Evolutionary conservation across 192 early-diverging fungal genomes (phyloP), one percentile per base, ranked within the genome.

Genomic region (Coemansia biformis): DNA sequence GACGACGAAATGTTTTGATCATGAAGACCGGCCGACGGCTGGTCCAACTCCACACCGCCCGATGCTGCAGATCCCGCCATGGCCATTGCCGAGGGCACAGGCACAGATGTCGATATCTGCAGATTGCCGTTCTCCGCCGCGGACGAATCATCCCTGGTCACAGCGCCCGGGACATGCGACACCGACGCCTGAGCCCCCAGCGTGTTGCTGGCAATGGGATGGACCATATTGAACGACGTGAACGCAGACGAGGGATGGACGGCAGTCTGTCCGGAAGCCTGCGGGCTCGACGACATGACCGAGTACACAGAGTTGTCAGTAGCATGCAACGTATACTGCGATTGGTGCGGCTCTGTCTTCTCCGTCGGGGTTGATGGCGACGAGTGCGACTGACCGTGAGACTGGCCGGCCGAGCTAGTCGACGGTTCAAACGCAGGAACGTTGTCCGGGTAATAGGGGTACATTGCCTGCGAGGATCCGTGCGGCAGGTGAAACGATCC

Each of bases 401-500:
- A 53, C 16, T 45, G 22, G 8, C 46, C 57, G 0, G 51, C 43
- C 0, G 47, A 43, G 17, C 55, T 46, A 16, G 33, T 38, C 0
- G 61, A 18, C 11, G 51, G 38, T 18, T 57, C 57, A 53, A 62
- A 60, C 23, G 57, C 33, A 0, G 68, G 40, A 16, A 45, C 43
- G 5, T 30, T 38, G 11, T 72, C 68, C 10, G 54, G 52, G 32
- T 72, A 72, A 49, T 72, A 72, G 17, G 52, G 22, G 22, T 72
- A 72, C 24, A 70, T 58, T 21, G 28, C 16, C 33, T 62, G 59
- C 4, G 49, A 14, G 0, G 45, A 36, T 2, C 41, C 59, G 14
- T 49, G 47, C 5, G 59, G 62, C 12, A 72, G 46, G 49, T 72
- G 68, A 57, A 72, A 72, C 12, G 68, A 46, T 16, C 34, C 49